Evolutionary conservation across 2,329 filamentous ascomycete genomes (phyloP).

Genomic region (Stromatinia cepivora): DNA sequence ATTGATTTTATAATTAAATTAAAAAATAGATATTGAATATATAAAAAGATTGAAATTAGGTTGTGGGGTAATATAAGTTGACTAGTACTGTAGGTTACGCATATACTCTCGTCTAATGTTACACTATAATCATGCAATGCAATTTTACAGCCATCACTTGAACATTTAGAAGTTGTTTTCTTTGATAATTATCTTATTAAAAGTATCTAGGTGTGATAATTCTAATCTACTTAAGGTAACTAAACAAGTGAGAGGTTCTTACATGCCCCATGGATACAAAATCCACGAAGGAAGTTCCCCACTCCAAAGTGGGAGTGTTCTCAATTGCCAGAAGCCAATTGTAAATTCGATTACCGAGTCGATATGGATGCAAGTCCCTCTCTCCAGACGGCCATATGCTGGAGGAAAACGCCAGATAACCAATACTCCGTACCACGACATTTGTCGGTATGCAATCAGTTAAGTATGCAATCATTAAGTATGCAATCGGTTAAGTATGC

Average conservation of each 20-base stretch:
- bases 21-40: no score
- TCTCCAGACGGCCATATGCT: conserved; percentile 17
- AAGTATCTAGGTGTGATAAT: conserved; percentile 12
- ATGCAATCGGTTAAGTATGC: background rate
- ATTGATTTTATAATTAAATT: no score
- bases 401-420: conserved; percentile 12
- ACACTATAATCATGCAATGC: background rate
- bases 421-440: conserved; percentile 19
- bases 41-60: no score
- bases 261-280: conserved; percentile 6
- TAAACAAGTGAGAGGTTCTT: conserved; percentile 1
- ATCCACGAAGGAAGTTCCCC: conserved; percentile 9
- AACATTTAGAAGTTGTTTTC: no score
- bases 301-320: conserved; percentile 7
- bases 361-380: conserved; percentile 2
- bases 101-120: background rate
- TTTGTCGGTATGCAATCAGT: conserved; percentile 16
- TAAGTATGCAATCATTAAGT: no score
- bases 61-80: no score
- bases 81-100: no score
- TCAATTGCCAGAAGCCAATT: background rate
- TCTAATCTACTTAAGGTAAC: conserved; percentile 1
- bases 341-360: conserved; percentile 1
- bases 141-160: background rate
- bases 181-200: background rate